Evolutionary conservation across 1,284 basidiomycete species (phyloP), one percentile per base, ranked within the genome.

Genomic region (Coniophora puteana): DNA sequence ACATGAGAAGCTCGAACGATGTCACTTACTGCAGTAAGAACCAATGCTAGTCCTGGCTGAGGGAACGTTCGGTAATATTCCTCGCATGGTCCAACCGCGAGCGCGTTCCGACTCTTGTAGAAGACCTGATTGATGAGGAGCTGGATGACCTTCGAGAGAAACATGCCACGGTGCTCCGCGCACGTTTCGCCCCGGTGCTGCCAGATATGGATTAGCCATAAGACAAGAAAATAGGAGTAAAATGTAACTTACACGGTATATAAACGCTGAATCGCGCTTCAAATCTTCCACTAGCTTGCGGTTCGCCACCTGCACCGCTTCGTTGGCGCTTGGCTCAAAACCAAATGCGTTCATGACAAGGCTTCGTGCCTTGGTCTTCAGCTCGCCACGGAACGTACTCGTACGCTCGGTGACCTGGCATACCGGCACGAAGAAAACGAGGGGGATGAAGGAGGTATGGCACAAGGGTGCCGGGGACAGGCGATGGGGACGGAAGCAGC

Each of bases 171-270:
- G 8, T 14, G 33, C 17, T 18, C 33, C 8, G 17, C 21, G 6
- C 5, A 13, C 8, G 16, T 13, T 12, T 10, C 10, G 10, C 21
- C 33, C 8, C 8, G 29, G 8, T 31, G n/a, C 29, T 35, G 14
- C 10, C 7, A 35, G 18, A 20, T 20, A 5, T 10, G 23, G 8
- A 23, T 10, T 8, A 13, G 7, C 14, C 14, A n/a, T 5, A 20
- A 8, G 33, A 14, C 18, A 35, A 7, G 23, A 5, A 21, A 35
- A 33, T 14, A n/a, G 21, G 24, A 25, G 22, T 37, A 38, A 40
- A 24, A n/a, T n/a, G n/a, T n/a, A 24, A 35, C 33, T 20, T 14
- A 35, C 33, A 20, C 33, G 16, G 18, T 35, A 35, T 13, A 35
- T 14, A 20, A 35, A 35, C n/a, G 21, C 16, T 8, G 13, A n/a